Percentiles rank a stretch among this genome's conserved stretches.
These are phyloP conservation scores for Geranium brycei DNA, from an alignment of 345 rosid species.

Conservation along the genomic window DNA sequence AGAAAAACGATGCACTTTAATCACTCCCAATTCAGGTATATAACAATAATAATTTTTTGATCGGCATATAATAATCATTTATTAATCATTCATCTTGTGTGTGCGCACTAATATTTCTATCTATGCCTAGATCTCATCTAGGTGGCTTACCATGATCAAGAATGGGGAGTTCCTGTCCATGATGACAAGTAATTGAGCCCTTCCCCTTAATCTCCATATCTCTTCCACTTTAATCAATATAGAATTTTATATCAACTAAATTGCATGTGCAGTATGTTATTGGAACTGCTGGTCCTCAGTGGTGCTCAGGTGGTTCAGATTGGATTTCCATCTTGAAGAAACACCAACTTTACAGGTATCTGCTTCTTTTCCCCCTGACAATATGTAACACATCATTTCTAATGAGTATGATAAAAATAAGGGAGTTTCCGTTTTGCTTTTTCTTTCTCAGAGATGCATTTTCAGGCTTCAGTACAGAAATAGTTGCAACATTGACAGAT, in stretches of 20 bases:
- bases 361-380: neutral
- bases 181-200: slow-evolving; percentile 38
- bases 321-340: slow-evolving; percentile 54
- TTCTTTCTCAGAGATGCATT: slow-evolving; percentile 34
- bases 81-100: too few species aligned
- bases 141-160: slow-evolving; percentile 62
- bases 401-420: neutral
- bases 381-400: neutral
- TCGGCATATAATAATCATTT: too few species aligned
- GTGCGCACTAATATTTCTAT: neutral
- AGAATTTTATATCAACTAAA: neutral
- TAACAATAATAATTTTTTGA: too few species aligned
- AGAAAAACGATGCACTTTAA: slow-evolving; percentile 54
- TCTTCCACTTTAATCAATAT: neutral
- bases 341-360: slow-evolving; percentile 40
- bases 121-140: slow-evolving; percentile 44
- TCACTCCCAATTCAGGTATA: slow-evolving; percentile 54
- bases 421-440: too few species aligned
- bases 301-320: slow-evolving; percentile 64
- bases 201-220: neutral
- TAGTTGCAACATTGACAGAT: slow-evolving; percentile 28
- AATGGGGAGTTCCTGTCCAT: slow-evolving; percentile 77
- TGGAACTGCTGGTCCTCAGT: slow-evolving; percentile 45
- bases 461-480: slow-evolving; percentile 39
- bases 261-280: slow-evolving; percentile 24